Evolutionary conservation across 1,139 yeast species (phyloP).

Genomic region (Yamadazyma friedrichii): DNA sequence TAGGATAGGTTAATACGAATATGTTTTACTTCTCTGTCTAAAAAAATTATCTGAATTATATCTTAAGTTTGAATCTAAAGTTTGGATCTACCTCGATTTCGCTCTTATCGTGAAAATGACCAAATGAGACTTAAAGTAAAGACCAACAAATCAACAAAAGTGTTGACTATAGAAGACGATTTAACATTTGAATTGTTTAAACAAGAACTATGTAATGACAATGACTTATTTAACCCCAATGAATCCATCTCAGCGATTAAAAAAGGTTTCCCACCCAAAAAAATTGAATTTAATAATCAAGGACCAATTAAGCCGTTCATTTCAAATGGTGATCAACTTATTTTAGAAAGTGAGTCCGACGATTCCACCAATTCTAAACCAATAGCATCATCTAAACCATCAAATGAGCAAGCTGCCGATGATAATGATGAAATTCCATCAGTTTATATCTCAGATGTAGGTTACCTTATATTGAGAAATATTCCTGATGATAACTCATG

Average conservation of each 20-base stretch:
- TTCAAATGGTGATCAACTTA: slow-evolving; percentile 57
- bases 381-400: neutral
- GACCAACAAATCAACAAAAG: slow-evolving; percentile 11
- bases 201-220: slow-evolving; percentile 14
- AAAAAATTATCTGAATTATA: too few relatives aligned
- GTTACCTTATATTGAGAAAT: slow-evolving; percentile 49
- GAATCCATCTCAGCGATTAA: slow-evolving; percentile 27
- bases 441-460: slow-evolving; percentile 20
- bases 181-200: slow-evolving; percentile 18
- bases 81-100: too few relatives aligned
- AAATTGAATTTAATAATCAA: slow-evolving; percentile 28
- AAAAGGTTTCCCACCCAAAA: slow-evolving; percentile 62
- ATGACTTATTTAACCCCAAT: slow-evolving; percentile 15
- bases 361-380: neutral
- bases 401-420: slow-evolving; percentile 7
- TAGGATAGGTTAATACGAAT: too few relatives aligned
- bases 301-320: slow-evolving; percentile 40
- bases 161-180: slow-evolving; percentile 12
- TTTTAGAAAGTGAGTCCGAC: slow-evolving; percentile 24
- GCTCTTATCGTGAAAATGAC: too few relatives aligned
- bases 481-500: slow-evolving; percentile 84
- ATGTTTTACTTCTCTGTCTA: too few relatives aligned
- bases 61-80: too few relatives aligned
- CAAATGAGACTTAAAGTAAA: slow-evolving; percentile 19
- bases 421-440: slow-evolving; percentile 26